A percentile compares a stretch with the other conserved stretches of the same genome.
These are phyloP conservation scores for Moesziomyces aphidis DNA, from an alignment of 1,284 basidiomycete genomes.

Conservation along the genomic window DNA sequence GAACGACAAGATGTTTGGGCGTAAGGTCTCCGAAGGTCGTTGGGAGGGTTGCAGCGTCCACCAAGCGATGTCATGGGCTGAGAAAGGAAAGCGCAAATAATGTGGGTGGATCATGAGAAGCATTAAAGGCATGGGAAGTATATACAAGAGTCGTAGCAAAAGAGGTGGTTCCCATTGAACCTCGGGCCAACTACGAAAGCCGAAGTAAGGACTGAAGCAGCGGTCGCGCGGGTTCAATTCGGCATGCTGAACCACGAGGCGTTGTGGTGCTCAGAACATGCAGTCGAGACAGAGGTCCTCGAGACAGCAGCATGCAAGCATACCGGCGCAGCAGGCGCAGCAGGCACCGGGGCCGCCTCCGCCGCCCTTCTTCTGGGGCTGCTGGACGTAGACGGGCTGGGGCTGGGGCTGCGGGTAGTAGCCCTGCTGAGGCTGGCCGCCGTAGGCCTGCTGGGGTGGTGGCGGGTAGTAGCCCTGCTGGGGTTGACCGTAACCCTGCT, in stretches of 20 bases:
- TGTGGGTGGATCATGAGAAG: background rate
- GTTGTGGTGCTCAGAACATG: too few relatives aligned
- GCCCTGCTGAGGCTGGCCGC: conserved; percentile 51
- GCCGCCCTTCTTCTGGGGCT: conserved; percentile 41
- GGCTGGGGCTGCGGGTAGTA: conserved; percentile 54
- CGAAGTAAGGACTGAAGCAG: too few relatives aligned
- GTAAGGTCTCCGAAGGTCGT: too few relatives aligned
- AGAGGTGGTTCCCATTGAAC: background rate
- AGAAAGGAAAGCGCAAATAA: background rate
- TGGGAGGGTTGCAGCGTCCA: too few relatives aligned
- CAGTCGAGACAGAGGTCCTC: conserved; percentile 53
- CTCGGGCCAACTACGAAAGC: too few relatives aligned
- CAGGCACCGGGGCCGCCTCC: conserved; percentile 31
- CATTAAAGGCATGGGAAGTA: background rate
- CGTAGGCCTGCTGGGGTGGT: conserved; percentile 56
- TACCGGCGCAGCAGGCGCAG: conserved; percentile 57
- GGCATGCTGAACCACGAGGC: background rate
- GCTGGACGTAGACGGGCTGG: conserved; percentile 56
- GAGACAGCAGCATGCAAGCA: conserved; percentile 56
- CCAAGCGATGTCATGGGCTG: too few relatives aligned
- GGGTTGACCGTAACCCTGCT: conserved; percentile 36
- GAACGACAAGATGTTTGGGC: too few relatives aligned
- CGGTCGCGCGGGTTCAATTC: too few relatives aligned
- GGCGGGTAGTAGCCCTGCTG: conserved; percentile 53
- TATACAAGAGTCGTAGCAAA: background rate